phyloP scores from a whole-genome alignment of 169 alveolate species.

The Condylostoma magnum region DNA sequence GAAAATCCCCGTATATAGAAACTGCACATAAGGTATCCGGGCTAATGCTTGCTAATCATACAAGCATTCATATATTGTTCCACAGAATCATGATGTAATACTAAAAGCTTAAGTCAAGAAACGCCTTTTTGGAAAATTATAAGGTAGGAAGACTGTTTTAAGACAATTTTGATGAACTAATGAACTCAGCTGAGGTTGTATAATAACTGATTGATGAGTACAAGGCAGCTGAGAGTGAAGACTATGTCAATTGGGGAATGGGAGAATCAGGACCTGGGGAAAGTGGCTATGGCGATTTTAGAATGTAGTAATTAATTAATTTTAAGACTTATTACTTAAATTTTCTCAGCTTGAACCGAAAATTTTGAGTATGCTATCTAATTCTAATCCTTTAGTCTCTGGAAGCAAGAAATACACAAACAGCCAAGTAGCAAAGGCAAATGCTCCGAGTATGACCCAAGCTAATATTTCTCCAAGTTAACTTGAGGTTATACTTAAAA shows the following conservation, averaged over 20 bases:
- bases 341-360: too few relatives aligned
- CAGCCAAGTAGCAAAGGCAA: constrained; percentile 28
- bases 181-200: constrained; percentile 82
- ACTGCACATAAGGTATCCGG: constrained; percentile 97
- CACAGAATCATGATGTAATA: constrained; percentile 91
- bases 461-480: constrained; percentile 31
- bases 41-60: constrained; percentile 98
- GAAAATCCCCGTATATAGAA: constrained; percentile 95
- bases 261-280: too few relatives aligned
- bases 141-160: constrained; percentile 76
- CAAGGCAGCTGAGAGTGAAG: constrained; percentile 95
- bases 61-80: constrained; percentile 93
- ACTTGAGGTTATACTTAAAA: constrained; percentile 16
- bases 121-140: constrained; percentile 97
- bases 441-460: constrained; percentile 19
- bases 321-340: too few relatives aligned
- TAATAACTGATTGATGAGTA: constrained; percentile 94
- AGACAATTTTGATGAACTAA: constrained; percentile 73
- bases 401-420: constrained; percentile 29
- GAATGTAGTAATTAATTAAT: too few relatives aligned
- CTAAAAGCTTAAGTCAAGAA: constrained; percentile 91
- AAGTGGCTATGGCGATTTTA: too few relatives aligned
- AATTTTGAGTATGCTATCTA: constrained; percentile 16
- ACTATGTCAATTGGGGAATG: constrained; percentile 84
- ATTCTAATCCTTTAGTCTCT: constrained; percentile 43